Conservation (phyloP, 192 early-diverging fungal species). For the Obelidium mucronatum region DNA sequence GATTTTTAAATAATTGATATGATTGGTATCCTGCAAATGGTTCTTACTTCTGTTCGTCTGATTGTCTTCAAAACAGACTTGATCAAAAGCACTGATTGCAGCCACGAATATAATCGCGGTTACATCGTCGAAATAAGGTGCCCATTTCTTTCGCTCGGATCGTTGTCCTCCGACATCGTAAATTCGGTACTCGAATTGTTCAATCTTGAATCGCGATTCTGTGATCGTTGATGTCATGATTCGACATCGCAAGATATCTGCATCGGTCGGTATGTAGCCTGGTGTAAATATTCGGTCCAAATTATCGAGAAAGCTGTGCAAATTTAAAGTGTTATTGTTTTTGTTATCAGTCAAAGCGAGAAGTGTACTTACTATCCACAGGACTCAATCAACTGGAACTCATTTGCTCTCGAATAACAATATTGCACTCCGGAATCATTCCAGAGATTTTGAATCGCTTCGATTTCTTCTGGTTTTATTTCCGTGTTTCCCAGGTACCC, state of each 20-base stretch:
- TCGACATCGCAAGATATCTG: conserved; percentile 93
- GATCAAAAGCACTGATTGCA: conserved; percentile 94
- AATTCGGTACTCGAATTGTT: conserved; percentile 90
- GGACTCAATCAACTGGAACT: conserved; percentile 55
- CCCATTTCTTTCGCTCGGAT: conserved; percentile 98
- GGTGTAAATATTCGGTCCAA: conserved; percentile 81
- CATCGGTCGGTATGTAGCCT: conserved; percentile 86
- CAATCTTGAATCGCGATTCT: conserved; percentile 89
- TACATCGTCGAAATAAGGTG: conserved; percentile 97
- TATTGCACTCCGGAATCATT: conserved; percentile 49
- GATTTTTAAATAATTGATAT: conserved; percentile 90
- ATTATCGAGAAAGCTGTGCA: conserved; percentile 79
- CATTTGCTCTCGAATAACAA: conserved; percentile 45
- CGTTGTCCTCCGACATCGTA: conserved; percentile 98
- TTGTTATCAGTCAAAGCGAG: too few species aligned
- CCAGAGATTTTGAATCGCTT: conserved; percentile 42
- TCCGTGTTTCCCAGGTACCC: too few species aligned
- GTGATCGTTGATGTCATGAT: conserved; percentile 97
- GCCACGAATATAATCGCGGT: conserved; percentile 94
- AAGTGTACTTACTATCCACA: conserved; percentile 46
- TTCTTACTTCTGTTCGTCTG: conserved; percentile 52
- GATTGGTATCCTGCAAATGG: background rate
- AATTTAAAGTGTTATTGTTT: background rate
- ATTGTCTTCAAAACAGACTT: conserved; percentile 65
- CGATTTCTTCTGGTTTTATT: background rate